Conservation (phyloP, 176 grass and related monocot species). For the Neostapfia colusana region DNA sequence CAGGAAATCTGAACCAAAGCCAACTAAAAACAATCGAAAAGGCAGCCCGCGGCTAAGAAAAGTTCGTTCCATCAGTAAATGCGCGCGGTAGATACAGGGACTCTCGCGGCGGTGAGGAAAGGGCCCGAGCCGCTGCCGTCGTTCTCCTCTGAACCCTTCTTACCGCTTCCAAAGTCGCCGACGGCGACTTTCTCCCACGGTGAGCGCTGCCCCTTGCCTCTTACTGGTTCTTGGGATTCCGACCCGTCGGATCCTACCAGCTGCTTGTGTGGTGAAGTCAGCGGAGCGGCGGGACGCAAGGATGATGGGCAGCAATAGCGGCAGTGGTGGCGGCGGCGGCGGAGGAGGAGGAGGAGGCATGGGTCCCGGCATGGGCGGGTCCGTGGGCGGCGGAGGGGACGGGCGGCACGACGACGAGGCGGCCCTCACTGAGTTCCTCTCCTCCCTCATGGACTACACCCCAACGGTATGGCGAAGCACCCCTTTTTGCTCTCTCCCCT, state of each 20-base stretch:
- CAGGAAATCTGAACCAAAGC: too few relatives aligned
- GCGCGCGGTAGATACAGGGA: too few relatives aligned
- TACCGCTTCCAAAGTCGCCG: not conserved
- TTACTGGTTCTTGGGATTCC: not conserved
- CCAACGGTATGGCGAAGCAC: conserved; percentile 49
- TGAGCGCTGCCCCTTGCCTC: not conserved
- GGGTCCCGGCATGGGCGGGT: conserved; percentile 30
- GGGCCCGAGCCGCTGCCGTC: not conserved
- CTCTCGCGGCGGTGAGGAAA: too few relatives aligned
- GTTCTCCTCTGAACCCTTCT: not conserved
- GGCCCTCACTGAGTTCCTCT: conserved; percentile 82
- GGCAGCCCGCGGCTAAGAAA: too few relatives aligned
- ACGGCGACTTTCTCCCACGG: not conserved
- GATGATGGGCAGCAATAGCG: conserved; percentile 59
- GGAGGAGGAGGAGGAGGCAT: conserved; percentile 17
- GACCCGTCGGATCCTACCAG: not conserved
- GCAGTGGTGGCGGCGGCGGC: conserved; percentile 22
- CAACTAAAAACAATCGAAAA: too few relatives aligned
- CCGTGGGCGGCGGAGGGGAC: conserved; percentile 46
- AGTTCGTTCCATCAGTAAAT: too few relatives aligned
- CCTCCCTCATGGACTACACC: conserved; percentile 97
- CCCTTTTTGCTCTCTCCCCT: not conserved
- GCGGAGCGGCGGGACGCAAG: conserved; percentile 19
- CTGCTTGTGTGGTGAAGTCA: not conserved
- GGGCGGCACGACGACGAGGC: conserved; percentile 79